Evolutionary conservation across 257 asterid species (phyloP), one percentile per base, ranked within the genome.

Genomic region (Mitragyna speciosa): DNA sequence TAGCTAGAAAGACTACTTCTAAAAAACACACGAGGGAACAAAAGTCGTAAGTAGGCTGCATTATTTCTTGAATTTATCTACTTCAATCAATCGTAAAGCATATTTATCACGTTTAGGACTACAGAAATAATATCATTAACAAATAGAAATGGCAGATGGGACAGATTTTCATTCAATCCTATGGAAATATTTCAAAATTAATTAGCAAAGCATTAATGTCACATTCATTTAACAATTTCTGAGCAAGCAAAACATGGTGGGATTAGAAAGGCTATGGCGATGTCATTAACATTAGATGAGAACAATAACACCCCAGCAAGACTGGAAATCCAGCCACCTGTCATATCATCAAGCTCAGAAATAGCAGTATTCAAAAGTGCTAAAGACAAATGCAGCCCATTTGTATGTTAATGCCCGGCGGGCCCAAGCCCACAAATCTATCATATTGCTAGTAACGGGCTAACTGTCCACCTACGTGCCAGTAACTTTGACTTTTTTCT

Each of bases 381-480:
- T 45, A 30, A 22, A 30, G 64, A 56, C 52, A 72, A 33, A 72
- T 22, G 64, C 71, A 66, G 70, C 82, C 82, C 77, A 70, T 31
- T 41, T 56, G 67, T 49, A 66, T 47, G 48, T 31, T 48, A 73
- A 72, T 72, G 58, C 80, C 76, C 26, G n/a, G 51, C 49, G 28
- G 70, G 20, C 70, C 74, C 66, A 73, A 36, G 4, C 16, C 22
- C 7, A 2, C 1, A 2, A 5, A 17, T 10, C 12, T 6, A 56
- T 33, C 0, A 48, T 7, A 58, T 58, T 58, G 1, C 30, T 5
- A 20, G 20, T 14, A n/a, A 9, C n/a, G 43, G 2, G 2, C 4
- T 36, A 5, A 3, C 24, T 61, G 5, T 12, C 56, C 71, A 61
- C 28, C 16, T 41, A 16, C 31, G n/a, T 6, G 45, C 14, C 26